Evolutionary conservation across 2,329 filamentous ascomycete species (phyloP).

Genomic region (Alternaria sp.): DNA sequence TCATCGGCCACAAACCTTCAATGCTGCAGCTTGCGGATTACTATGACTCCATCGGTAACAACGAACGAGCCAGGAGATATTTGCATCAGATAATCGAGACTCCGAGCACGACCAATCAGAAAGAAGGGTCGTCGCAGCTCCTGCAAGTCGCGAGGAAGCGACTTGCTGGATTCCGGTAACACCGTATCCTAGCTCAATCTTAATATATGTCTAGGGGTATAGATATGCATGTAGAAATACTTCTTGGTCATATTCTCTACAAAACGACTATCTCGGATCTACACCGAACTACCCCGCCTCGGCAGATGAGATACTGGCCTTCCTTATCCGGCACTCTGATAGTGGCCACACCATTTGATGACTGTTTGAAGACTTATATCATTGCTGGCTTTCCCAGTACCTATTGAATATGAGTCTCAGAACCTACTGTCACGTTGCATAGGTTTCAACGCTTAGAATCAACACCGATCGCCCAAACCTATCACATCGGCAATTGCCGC

Average conservation of each 20-base stretch:
- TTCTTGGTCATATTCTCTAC: constrained; percentile 12
- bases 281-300: constrained; percentile 25
- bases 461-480: not conserved
- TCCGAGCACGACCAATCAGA: constrained; percentile 18
- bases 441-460: not conserved
- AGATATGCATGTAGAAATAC: not conserved
- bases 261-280: constrained; percentile 21
- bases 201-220: not conserved
- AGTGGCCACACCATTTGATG: constrained; percentile 5
- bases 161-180: constrained; percentile 21
- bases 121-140: constrained; percentile 39
- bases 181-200: not conserved
- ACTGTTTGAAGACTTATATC: not conserved
- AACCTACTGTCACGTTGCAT: not conserved
- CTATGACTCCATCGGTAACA: constrained; percentile 21
- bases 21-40: constrained; percentile 37
- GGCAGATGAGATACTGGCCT: constrained; percentile 17
- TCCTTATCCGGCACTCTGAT: constrained; percentile 23
- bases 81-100: constrained; percentile 27
- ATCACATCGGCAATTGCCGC: not conserved
- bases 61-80: constrained; percentile 22
- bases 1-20: constrained; percentile 39
- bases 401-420: not conserved
- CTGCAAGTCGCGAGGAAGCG: constrained; percentile 33
- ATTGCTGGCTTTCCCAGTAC: not conserved